Percentiles rank a stretch among this genome's conserved stretches.
Evolutionary conservation across 441 rosid species (phyloP).

Genomic region (Pelargonium hybrid): DNA sequence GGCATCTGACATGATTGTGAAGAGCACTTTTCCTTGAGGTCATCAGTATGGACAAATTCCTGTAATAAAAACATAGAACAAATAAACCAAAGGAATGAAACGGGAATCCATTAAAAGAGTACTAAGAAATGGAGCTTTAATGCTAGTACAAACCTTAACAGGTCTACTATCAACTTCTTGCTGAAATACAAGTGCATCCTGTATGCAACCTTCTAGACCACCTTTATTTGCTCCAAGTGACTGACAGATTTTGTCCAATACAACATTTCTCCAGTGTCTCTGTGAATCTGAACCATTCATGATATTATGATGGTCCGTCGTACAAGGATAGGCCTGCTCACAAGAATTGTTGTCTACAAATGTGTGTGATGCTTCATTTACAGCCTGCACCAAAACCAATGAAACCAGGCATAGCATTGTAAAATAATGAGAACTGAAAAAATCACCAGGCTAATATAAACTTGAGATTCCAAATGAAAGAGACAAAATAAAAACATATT

Average conservation of each 20-base stretch:
- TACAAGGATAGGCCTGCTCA: slow-evolving; percentile 16
- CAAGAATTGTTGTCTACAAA: slow-evolving; percentile 13
- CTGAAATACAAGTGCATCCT: slow-evolving; percentile 29
- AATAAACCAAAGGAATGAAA: neutral
- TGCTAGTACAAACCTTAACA: slow-evolving; percentile 33
- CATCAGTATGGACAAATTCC: slow-evolving; percentile 36
- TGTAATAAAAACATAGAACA: slow-evolving; percentile 21
- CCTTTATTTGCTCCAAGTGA: slow-evolving; percentile 36
- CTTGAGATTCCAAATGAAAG: neutral
- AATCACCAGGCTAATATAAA: neutral
- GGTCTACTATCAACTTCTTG: slow-evolving; percentile 18
- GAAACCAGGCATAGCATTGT: slow-evolving; percentile 12
- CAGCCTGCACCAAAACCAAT: slow-evolving; percentile 19
- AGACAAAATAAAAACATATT: neutral
- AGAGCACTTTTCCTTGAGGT: slow-evolving; percentile 24
- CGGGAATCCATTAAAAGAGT: neutral
- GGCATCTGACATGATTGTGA: slow-evolving; percentile 19
- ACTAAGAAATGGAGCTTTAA: neutral
- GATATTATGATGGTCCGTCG: slow-evolving; percentile 14
- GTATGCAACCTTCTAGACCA: slow-evolving; percentile 39
- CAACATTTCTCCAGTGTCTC: slow-evolving; percentile 30
- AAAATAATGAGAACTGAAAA: neutral
- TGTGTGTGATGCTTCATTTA: slow-evolving; percentile 17
- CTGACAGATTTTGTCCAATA: slow-evolving; percentile 36
- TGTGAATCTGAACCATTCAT: slow-evolving; percentile 23